phyloP scores from a whole-genome alignment of 441 rosid genomes.

The Viola pubescens region DNA sequence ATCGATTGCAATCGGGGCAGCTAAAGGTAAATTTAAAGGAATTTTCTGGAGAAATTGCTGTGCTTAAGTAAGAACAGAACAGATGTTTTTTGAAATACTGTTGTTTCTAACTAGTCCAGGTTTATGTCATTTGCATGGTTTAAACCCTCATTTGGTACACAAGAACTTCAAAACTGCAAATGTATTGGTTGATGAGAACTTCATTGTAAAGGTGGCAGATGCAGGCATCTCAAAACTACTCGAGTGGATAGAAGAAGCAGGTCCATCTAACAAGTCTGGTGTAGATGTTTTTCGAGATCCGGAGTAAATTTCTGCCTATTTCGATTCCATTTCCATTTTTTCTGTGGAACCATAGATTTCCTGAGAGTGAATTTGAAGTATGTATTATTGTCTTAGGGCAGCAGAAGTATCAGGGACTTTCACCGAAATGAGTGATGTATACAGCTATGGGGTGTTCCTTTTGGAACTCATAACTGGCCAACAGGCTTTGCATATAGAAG shows the following conservation, averaged over 20 bases:
- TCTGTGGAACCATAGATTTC: constrained; percentile 3
- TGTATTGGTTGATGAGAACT: constrained; percentile 57
- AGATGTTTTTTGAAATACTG: constrained; percentile 1
- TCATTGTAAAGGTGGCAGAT: constrained; percentile 54
- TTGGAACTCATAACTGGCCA: constrained; percentile 53
- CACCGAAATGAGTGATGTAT: constrained; percentile 44
- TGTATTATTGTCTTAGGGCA: constrained; percentile 27
- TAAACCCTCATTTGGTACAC: constrained; percentile 52
- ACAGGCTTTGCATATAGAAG: constrained; percentile 23
- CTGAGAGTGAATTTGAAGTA: constrained; percentile 1
- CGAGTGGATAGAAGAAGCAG: constrained; percentile 42
- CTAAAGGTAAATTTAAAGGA: constrained; percentile 42
- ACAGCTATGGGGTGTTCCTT: constrained; percentile 65
- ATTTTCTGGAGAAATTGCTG: constrained; percentile 5
- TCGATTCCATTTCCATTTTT: constrained; percentile 5
- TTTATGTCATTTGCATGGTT: constrained; percentile 44
- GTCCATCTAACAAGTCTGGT: constrained; percentile 36
- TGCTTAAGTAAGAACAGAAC: not conserved
- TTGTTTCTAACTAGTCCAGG: constrained; percentile 36
- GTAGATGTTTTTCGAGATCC: constrained; percentile 39
- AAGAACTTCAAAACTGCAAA: constrained; percentile 56
- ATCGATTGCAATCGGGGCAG: constrained; percentile 59
- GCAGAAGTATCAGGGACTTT: constrained; percentile 25
- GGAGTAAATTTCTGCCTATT: constrained; percentile 37
- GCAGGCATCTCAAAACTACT: constrained; percentile 40